Evolutionary conservation across 106 monocot species (phyloP).

Genomic region (Apostasia shenzhenica): DNA sequence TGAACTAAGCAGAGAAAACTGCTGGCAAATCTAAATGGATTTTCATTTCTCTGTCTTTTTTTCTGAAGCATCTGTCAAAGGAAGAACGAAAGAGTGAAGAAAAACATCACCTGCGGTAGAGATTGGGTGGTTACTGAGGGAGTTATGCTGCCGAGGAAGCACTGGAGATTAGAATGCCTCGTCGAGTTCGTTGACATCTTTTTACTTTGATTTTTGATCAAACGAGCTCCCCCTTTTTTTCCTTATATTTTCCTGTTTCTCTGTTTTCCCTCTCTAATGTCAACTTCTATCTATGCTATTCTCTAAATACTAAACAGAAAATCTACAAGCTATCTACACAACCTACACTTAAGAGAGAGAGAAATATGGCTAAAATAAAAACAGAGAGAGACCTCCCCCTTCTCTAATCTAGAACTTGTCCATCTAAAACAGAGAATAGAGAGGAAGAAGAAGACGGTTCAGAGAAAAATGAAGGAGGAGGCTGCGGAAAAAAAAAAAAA

Average conservation of each 20-base stretch:
- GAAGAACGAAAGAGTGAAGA: neutral
- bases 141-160: conserved; percentile 38
- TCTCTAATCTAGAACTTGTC: neutral
- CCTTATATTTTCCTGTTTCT: neutral
- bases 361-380: neutral
- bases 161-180: conserved; percentile 40
- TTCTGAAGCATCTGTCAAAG: neutral
- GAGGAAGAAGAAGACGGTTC: conserved; percentile 8
- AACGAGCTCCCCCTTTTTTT: neutral
- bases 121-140: conserved; percentile 37
- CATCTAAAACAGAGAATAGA: conserved; percentile 1
- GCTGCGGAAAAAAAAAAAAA: neutral
- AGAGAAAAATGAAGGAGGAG: neutral
- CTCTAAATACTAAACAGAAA: neutral
- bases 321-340: neutral
- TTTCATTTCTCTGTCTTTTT: too few species aligned
- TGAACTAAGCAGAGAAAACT: neutral
- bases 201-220: neutral
- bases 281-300: neutral
- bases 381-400: neutral
- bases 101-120: conserved; percentile 35
- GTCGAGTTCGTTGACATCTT: conserved; percentile 13
- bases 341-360: neutral
- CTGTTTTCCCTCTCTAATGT: neutral
- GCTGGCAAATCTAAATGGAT: neutral